Percentiles rank a stretch among this genome's conserved stretches.
Evolutionary conservation across 2,329 filamentous ascomycete species (phyloP).

Genomic region (Alternaria brassicae): DNA sequence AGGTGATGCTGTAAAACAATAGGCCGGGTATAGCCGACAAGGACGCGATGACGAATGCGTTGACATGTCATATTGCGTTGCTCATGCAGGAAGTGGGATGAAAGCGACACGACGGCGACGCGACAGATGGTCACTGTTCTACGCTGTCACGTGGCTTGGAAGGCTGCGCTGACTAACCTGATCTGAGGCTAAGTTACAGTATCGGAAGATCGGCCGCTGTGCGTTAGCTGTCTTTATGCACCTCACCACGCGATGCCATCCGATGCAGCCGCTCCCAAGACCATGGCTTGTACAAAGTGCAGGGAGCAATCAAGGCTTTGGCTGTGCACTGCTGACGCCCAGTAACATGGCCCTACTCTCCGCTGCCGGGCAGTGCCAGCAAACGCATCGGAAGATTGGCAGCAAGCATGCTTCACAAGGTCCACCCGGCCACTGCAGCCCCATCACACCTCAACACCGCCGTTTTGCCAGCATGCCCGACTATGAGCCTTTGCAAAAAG

Average conservation of each 20-base stretch:
- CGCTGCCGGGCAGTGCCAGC: constrained; percentile 29
- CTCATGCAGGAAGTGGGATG: constrained; percentile 18
- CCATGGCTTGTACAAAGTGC: constrained; percentile 13
- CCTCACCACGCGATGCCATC: constrained; percentile 27
- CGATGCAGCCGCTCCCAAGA: constrained; percentile 38
- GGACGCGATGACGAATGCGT: constrained; percentile 31
- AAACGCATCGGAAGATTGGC: constrained; percentile 17
- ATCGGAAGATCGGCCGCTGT: constrained; percentile 32
- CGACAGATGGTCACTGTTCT: constrained; percentile 8
- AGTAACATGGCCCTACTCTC: constrained; percentile 14
- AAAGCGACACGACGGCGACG: constrained; percentile 26
- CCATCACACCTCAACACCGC: constrained; percentile 36
- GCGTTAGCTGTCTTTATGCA: constrained; percentile 24
- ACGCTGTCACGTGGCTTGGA: constrained; percentile 16
- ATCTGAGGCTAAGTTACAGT: not conserved
- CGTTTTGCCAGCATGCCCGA: constrained; percentile 19
- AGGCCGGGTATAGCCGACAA: constrained; percentile 61
- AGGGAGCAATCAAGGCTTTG: constrained; percentile 37
- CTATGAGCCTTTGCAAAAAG: constrained; percentile 19
- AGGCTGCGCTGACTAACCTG: not conserved
- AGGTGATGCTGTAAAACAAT: constrained; percentile 66
- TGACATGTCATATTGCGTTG: constrained; percentile 43
- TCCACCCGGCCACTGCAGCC: constrained; percentile 24
- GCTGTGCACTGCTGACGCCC: constrained; percentile 8
- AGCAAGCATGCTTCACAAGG: constrained; percentile 16